Evolutionary conservation across 306 rosid species (phyloP), one percentile per base, ranked within the genome.

Genomic region (Malus fusca): DNA sequence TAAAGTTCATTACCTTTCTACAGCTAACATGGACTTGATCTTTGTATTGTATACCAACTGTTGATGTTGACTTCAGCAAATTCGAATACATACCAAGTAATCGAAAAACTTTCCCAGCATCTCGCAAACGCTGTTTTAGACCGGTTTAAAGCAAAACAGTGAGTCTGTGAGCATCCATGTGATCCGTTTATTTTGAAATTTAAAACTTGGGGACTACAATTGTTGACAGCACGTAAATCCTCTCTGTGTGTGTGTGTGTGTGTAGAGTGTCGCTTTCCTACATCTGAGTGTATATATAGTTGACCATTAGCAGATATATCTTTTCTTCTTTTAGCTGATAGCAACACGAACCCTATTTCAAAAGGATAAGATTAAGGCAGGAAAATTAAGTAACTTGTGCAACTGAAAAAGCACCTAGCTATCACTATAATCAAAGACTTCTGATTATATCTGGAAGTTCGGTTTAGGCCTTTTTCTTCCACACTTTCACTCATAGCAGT

Each of bases 41-140:
- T 64, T 18, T 72, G 55, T 78, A 73, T 71, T 69, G 59, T 25
- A 88, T 93, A 84, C 68, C 91, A 71, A 81, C 73, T 40, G 75
- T 69, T 35, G 75, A 15, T 18, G 69, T 12, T 68, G 91, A 90
- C 85, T 79, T 92, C 8, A 82, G 68, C 69, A 87, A 87, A 64
- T 92, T 75, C 78, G 93, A 84, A 8, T 92, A 80, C 55, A 81
- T 67, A 80, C 88, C 93, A 81, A 86, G 65, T 56, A 84, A 75
- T 31, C 80, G 22, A 71, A 84, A 88, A 85, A 84, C 63, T 28
- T 43, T 28, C 42, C 17, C 76, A 60, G 51, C 60, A 68, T 74
- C 85, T 80, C 77, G 66, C 58, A 70, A 74, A 44, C 61, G 66
- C 78, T 81, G 43, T 69, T 67, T 81, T 69, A 60, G 79, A 73